These are phyloP conservation scores for Saccharum officinarum DNA, from an alignment of 176 grass and related monocot genomes.

Conservation along the genomic window DNA sequence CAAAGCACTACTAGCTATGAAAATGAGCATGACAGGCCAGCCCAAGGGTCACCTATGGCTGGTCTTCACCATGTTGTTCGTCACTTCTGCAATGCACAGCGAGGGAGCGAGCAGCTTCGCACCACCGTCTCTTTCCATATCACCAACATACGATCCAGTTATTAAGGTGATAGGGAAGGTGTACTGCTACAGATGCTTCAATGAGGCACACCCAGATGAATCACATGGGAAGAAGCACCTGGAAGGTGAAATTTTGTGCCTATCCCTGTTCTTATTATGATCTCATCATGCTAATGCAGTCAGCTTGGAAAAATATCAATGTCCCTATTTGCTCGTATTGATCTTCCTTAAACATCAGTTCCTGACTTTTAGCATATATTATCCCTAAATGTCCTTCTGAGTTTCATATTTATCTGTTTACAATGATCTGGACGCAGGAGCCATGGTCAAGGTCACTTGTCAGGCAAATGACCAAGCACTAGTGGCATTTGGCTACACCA, in stretches of 20 bases:
- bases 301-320: background rate
- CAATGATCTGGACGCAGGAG: conserved; percentile 38
- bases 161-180: conserved; percentile 71
- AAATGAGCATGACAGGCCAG: conserved; percentile 12
- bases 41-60: conserved; percentile 35
- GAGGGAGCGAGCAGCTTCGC: conserved; percentile 36
- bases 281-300: conserved; percentile 3
- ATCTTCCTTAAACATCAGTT: background rate
- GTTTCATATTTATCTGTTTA: background rate
- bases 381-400: background rate
- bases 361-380: background rate
- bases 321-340: background rate
- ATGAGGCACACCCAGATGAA: conserved; percentile 45
- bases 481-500: conserved; percentile 62
- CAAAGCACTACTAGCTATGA: conserved; percentile 13
- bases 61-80: conserved; percentile 31
- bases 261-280: background rate
- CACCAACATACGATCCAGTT: conserved; percentile 35
- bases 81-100: conserved; percentile 13
- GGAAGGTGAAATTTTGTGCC: conserved; percentile 44
- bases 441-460: conserved; percentile 79
- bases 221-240: conserved; percentile 60
- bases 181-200: conserved; percentile 77
- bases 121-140: conserved; percentile 30
- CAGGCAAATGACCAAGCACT: conserved; percentile 52